A percentile compares a stretch with the other conserved stretches of the same genome.
phyloP scores from a whole-genome alignment of 805 yeast genomes.

The Monosporozyma solicola region DNA sequence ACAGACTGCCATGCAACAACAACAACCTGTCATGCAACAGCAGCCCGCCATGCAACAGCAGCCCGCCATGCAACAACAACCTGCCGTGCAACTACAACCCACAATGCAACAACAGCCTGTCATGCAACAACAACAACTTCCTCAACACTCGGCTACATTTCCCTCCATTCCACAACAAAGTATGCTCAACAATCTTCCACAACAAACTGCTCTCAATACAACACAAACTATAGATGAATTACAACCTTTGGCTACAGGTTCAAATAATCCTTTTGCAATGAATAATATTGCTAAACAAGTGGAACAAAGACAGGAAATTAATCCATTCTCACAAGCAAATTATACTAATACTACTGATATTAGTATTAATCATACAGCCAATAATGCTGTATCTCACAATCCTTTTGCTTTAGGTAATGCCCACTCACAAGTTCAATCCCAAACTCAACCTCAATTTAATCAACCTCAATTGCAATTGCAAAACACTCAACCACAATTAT shows the following conservation, averaged over 20 bases:
- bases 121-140: slow-evolving; percentile 1
- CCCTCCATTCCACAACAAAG: background rate
- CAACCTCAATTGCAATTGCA: background rate
- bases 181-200: background rate
- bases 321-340: slow-evolving; percentile 4
- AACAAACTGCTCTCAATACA: background rate
- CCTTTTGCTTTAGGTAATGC: background rate
- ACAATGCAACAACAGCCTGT: slow-evolving; percentile 8
- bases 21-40: background rate
- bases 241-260: slow-evolving; percentile 20
- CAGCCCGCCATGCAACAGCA: background rate
- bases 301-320: background rate
- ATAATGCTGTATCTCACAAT: background rate
- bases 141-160: background rate
- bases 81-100: slow-evolving; percentile 10
- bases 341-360: background rate
- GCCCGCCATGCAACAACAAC: slow-evolving; percentile 2
- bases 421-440: background rate
- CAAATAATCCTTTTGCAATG: slow-evolving; percentile 32
- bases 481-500: slow-evolving; percentile 1
- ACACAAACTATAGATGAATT: slow-evolving; percentile 7
- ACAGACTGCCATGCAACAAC: slow-evolving; percentile 1
- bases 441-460: background rate
- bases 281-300: slow-evolving; percentile 15
- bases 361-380: background rate